Conservation (phyloP, 2,329 filamentous ascomycete genomes). For the Alternaria tenuissima region DNA sequence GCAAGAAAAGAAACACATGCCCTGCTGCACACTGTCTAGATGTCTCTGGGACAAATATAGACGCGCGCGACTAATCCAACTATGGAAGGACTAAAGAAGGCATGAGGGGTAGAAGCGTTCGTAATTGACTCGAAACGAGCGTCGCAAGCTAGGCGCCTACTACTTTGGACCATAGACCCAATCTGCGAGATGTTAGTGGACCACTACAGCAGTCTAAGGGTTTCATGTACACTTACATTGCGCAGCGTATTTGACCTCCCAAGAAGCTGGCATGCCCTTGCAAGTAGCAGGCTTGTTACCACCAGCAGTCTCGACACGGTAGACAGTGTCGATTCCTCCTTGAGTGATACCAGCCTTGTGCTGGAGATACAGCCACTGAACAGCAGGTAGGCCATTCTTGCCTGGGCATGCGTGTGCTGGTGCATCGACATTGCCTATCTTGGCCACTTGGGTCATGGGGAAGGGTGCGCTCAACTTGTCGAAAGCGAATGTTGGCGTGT, state of each 20-base stretch:
- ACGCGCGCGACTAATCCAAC: slow-evolving; percentile 9
- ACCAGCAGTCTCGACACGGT: slow-evolving; percentile 59
- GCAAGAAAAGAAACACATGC: background rate
- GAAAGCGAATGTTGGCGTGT: slow-evolving; percentile 68
- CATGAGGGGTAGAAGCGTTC: slow-evolving; percentile 8
- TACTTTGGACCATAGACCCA: slow-evolving; percentile 55
- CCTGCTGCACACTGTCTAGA: background rate
- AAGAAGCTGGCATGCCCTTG: slow-evolving; percentile 38
- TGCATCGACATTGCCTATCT: slow-evolving; percentile 60
- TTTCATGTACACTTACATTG: slow-evolving; percentile 31
- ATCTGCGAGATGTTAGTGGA: slow-evolving; percentile 34
- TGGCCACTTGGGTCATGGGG: slow-evolving; percentile 56
- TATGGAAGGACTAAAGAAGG: background rate
- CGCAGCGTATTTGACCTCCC: slow-evolving; percentile 56
- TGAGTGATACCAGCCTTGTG: slow-evolving; percentile 49
- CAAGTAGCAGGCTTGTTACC: slow-evolving; percentile 54
- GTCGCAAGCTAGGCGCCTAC: slow-evolving; percentile 26
- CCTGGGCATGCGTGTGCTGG: slow-evolving; percentile 56
- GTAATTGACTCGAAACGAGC: slow-evolving; percentile 20
- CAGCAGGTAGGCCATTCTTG: slow-evolving; percentile 46
- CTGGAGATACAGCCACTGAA: slow-evolving; percentile 58
- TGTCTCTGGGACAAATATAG: background rate
- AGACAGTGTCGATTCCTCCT: slow-evolving; percentile 56
- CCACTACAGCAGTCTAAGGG: background rate
- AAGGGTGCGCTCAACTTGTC: slow-evolving; percentile 48